These are phyloP conservation scores for Sphagnurus paluster DNA, from an alignment of 1,284 basidiomycete genomes.

Conservation along the genomic window DNA sequence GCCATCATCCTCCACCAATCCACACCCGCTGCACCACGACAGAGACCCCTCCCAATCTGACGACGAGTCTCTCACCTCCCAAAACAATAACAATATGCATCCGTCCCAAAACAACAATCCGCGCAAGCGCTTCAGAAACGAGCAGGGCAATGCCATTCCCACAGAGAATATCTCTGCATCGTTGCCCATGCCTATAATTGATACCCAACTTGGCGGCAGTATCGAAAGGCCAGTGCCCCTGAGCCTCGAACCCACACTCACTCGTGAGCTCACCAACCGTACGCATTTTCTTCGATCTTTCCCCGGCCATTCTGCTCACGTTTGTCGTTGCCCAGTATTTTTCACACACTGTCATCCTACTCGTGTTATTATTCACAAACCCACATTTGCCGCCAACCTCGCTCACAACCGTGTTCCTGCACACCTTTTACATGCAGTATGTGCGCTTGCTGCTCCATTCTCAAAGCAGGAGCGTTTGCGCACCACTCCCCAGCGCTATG, in stretches of 20 bases:
- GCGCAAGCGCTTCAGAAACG: constrained; percentile 40
- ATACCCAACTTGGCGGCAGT: constrained; percentile 31
- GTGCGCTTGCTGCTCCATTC: constrained; percentile 72
- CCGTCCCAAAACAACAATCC: constrained; percentile 18
- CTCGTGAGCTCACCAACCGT: constrained; percentile 75
- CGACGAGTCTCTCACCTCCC: constrained; percentile 30
- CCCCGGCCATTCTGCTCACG: constrained; percentile 15
- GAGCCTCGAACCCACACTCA: constrained; percentile 60
- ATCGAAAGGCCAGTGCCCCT: constrained; percentile 38
- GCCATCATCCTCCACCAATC: constrained; percentile 26
- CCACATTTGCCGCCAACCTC: constrained; percentile 66
- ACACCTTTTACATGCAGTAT: constrained; percentile 69
- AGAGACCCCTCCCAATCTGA: constrained; percentile 23
- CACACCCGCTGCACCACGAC: constrained; percentile 18
- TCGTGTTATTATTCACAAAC: constrained; percentile 71
- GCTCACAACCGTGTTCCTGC: constrained; percentile 63
- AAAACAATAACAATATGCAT: constrained; percentile 10
- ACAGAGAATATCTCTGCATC: constrained; percentile 36
- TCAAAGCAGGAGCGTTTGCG: constrained; percentile 66
- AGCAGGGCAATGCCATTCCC: constrained; percentile 33
- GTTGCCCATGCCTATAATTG: constrained; percentile 28
- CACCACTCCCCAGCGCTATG: constrained; percentile 57
- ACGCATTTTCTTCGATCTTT: constrained; percentile 28
- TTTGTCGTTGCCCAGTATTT: constrained; percentile 53
- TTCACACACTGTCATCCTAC: constrained; percentile 79